Conservation (phyloP, 2,329 filamentous ascomycete species). For the Dothistroma septosporum region DNA sequence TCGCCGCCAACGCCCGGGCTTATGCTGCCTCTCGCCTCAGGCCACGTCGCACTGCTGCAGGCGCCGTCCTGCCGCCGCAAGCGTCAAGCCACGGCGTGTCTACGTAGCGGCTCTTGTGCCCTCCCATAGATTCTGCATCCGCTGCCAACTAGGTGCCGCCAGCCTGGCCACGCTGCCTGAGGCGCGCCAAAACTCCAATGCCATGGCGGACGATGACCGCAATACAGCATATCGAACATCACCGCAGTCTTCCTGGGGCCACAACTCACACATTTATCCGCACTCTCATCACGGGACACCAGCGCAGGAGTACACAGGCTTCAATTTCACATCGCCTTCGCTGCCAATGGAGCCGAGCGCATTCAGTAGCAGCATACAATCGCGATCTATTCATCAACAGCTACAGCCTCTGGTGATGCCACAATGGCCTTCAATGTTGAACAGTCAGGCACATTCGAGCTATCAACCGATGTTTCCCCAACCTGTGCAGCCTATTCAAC, state of each 20-base stretch:
- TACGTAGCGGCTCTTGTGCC: slow-evolving; percentile 16
- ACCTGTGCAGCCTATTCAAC: slow-evolving; percentile 41
- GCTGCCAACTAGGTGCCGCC: neutral
- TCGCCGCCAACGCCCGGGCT: neutral
- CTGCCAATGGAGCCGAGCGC: slow-evolving; percentile 53
- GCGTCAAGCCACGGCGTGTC: slow-evolving; percentile 28
- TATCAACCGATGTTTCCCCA: slow-evolving; percentile 61
- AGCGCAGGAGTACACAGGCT: slow-evolving; percentile 63
- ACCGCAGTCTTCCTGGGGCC: slow-evolving; percentile 27
- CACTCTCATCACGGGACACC: slow-evolving; percentile 64
- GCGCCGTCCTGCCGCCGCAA: slow-evolving; percentile 20
- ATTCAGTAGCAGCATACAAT: slow-evolving; percentile 55
- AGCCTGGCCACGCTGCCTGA: slow-evolving; percentile 6
- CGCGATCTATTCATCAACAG: slow-evolving; percentile 49
- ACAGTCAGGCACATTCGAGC: slow-evolving; percentile 55
- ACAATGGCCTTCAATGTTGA: slow-evolving; percentile 79
- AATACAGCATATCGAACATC: slow-evolving; percentile 27
- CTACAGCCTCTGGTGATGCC: slow-evolving; percentile 70
- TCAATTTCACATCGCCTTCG: slow-evolving; percentile 60
- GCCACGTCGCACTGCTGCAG: slow-evolving; percentile 7
- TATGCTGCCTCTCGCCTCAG: slow-evolving; percentile 1
- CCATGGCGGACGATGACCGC: slow-evolving; percentile 33
- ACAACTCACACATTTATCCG: slow-evolving; percentile 37
- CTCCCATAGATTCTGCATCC: slow-evolving; percentile 9
- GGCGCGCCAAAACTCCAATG: slow-evolving; percentile 14